Evolutionary conservation across 1,284 basidiomycete genomes (phyloP).

Genomic region (Sporisorium reilianum): DNA sequence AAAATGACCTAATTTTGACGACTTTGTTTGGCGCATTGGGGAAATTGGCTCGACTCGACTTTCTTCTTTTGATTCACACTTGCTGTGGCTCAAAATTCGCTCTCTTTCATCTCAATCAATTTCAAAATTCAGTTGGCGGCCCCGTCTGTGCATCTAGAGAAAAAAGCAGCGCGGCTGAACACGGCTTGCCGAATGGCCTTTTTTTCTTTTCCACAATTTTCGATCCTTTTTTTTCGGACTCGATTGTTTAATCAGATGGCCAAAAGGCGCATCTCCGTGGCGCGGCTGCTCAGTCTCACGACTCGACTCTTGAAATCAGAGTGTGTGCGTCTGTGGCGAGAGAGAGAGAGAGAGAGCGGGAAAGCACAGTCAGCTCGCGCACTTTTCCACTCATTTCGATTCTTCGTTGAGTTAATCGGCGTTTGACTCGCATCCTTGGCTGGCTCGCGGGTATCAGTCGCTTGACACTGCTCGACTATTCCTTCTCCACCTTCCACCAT

Average conservation of each 20-base stretch:
- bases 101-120: neutral
- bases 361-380: neutral
- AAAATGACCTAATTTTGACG: too few relatives aligned
- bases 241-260: neutral
- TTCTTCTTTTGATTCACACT: too few relatives aligned
- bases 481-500: neutral
- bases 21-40: too few relatives aligned
- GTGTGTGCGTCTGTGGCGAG: neutral
- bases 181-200: neutral
- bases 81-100: too few relatives aligned
- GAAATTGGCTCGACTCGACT: too few relatives aligned
- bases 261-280: neutral
- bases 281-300: neutral
- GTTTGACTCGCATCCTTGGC: neutral
- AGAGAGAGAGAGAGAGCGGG: neutral
- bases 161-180: neutral
- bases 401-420: neutral
- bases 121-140: too few relatives aligned
- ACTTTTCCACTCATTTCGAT: neutral
- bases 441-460: constrained; percentile 1
- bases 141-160: neutral
- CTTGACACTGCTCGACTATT: neutral
- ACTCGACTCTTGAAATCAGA: neutral
- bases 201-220: neutral
- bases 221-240: neutral